Base-by-base conservation (phyloP, 2,329 filamentous ascomycete species). In the Pseudocercospora vitis region DNA sequence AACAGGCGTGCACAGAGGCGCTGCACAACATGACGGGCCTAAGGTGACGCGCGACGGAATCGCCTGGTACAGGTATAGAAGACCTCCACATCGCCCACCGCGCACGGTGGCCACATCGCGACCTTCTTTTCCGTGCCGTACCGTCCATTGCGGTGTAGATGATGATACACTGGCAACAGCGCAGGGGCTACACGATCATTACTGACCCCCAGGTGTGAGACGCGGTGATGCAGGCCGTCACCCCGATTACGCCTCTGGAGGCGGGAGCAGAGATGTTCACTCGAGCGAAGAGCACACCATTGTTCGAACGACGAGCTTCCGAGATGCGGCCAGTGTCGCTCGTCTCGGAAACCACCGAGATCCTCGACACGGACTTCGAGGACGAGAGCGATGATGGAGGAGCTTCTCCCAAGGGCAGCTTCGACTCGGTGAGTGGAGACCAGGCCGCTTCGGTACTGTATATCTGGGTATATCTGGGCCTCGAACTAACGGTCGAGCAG, bases 311-410 rank as follows among this genome's bases (percentile, higher is more conserved):
- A 55, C 35, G 50, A 29, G 28, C 24, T 9, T 32, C 48, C 65
- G 68, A 44, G 59, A 64, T 48, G 60, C 48, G 48, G 37, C 68
- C 28, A 64, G 68, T 71, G 12, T 70, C 71, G 24, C 69, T 68
- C 45, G 46, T 81, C 31, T 91, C 88, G 31, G 79, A 88, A 55
- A 82, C 86, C 37, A 92, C 88, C 18, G 86, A 91, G 65, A 87
- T 90, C 60, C 85, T 86, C 68, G 88, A 91, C 65, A 89, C 87
- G 33, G 88, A 92, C 49, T 77, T 80, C 56, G 88, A 91, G 60
- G 85, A 88, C 45, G 69, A 79, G 53, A 84, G 85, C 64, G 83
- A 87, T 35, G 76, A 73, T 48, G 66, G 68, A 46, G 61, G 65
- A 16, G 55, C 56, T 9, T 87, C 85, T 2, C 83, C 83, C 9